Conservation (phyloP, 441 rosid species). For the Croton laevigatus region DNA sequence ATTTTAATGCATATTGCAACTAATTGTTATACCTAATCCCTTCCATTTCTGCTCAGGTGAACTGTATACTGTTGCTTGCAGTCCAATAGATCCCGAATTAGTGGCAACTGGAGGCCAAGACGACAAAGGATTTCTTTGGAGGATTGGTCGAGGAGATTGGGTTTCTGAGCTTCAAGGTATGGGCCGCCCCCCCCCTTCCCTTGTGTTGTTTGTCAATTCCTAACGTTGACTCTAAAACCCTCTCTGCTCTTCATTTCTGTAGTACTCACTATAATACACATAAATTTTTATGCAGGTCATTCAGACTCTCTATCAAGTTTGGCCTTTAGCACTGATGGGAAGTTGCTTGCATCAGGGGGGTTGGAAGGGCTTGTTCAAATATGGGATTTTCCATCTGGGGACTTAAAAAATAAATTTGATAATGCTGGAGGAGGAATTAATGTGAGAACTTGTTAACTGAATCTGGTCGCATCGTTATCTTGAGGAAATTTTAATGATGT, state of each 20-base stretch:
- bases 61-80: slow-evolving; percentile 69
- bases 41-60: slow-evolving; percentile 45
- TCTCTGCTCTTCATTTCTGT: slow-evolving; percentile 6
- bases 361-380: slow-evolving; percentile 69
- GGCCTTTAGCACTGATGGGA: slow-evolving; percentile 73
- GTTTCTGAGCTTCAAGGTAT: slow-evolving; percentile 66
- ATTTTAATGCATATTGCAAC: not conserved
- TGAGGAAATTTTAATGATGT: no score
- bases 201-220: not conserved
- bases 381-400: slow-evolving; percentile 55
- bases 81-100: slow-evolving; percentile 65
- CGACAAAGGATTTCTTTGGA: slow-evolving; percentile 83
- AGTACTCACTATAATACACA: not conserved
- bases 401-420: slow-evolving; percentile 46
- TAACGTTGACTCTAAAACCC: not conserved
- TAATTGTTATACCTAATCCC: not conserved
- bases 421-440: slow-evolving; percentile 68
- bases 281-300: slow-evolving; percentile 51
- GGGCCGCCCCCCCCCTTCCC: no score
- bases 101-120: slow-evolving; percentile 97
- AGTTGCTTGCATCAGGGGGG: slow-evolving; percentile 71
- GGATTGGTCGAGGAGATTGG: slow-evolving; percentile 83
- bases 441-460: slow-evolving; percentile 31
- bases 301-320: slow-evolving; percentile 72
- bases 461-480: not conserved